Base-by-base conservation (phyloP, 2,329 filamentous ascomycete genomes). In the Malbranchea zuffiana region DNA sequence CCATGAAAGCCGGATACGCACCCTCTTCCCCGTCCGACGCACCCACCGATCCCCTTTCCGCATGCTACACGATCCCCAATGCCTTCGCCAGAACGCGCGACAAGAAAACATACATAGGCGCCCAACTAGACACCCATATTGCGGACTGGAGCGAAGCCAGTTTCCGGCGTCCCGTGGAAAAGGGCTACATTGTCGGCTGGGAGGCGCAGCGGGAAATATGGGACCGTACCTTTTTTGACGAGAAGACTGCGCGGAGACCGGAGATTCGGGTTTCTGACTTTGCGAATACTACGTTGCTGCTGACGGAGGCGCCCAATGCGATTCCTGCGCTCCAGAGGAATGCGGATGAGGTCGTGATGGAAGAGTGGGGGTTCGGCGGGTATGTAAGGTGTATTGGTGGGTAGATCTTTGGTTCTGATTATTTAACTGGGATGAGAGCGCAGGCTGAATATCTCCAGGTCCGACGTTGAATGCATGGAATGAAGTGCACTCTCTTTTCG, bases 181-280 rank as follows among this genome's bases (percentile, higher is more conserved):
- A 87, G 60, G 90, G 90, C 5, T 96, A 83, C 54, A 70, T 96
- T 33, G 87, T 96, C 43, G 95, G 88, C 54, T 98, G 90, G 90
- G 90, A 98, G 60, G 80, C 82, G 0, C 76, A 98, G 64, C 88
- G 84, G 60, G 87, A 90, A 53, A 84, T 98, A 35, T 98, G 90
- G 90, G 86, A 95, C 52, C 76, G 80, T 48, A 79, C 87, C 42
- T 82, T 96, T 52, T 79, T 93, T 49, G 77, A 81, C 47, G 66
- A 72, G 40, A 74, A 74, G 47, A 75, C 75, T n/a, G 67, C 70
- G 18, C 63, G 77, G 48, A 72, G 68, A 50, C 55, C 54, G 35
- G 51, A 55, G 15, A 23, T 54, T 26, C 50, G 51, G 11, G 52
- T 60, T 35, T 40, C 50, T 56, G 79, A 92, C 48, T 83, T 88